Percentiles rank a stretch among this genome's conserved stretches.
Conservation (phyloP, 192 early-diverging fungal species). For the Umbelopsis sp. region DNA sequence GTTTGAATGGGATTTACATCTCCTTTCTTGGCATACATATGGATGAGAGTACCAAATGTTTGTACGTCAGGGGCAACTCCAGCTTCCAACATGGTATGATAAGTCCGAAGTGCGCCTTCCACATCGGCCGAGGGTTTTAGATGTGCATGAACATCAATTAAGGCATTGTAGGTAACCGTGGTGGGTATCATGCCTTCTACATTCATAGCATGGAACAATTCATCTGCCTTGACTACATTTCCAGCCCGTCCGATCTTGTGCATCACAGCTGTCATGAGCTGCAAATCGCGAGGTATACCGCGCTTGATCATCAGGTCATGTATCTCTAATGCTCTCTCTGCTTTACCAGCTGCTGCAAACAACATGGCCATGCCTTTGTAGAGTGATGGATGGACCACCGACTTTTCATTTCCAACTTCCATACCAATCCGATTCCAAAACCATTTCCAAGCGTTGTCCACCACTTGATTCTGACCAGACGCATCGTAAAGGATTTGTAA, state of each 20-base stretch:
- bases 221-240: conserved; percentile 31
- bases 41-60: conserved; percentile 54
- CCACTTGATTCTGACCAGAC: conserved; percentile 13
- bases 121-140: conserved; percentile 42
- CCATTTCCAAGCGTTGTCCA: conserved; percentile 39
- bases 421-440: conserved; percentile 33
- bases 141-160: conserved; percentile 49
- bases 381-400: conserved; percentile 24
- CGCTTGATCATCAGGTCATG: conserved; percentile 36
- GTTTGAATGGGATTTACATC: conserved; percentile 35
- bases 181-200: conserved; percentile 36
- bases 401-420: conserved; percentile 12
- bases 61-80: conserved; percentile 43
- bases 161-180: conserved; percentile 45
- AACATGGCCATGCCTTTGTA: conserved; percentile 36
- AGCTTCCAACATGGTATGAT: conserved; percentile 38
- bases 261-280: conserved; percentile 38
- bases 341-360: conserved; percentile 33
- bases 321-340: conserved; percentile 36
- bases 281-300: conserved; percentile 25
- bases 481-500: conserved; percentile 26
- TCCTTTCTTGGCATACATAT: conserved; percentile 48
- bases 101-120: conserved; percentile 44
- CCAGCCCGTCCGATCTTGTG: conserved; percentile 35
- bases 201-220: conserved; percentile 39